Conservation (phyloP, 148 eudicot genomes). For the Euryodendron excelsum region DNA sequence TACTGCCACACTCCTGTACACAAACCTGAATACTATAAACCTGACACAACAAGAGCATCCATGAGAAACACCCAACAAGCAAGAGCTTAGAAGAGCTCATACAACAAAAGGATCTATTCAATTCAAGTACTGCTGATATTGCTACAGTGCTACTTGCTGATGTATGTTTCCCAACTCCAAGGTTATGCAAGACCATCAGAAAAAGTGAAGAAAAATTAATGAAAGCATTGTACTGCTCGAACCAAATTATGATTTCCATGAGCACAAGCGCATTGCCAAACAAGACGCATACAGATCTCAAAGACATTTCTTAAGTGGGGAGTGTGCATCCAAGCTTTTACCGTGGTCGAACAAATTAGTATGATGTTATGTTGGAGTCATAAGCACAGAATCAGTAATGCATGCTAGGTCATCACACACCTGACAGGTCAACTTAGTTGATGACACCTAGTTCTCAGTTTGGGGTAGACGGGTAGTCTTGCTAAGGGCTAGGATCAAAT, state of each 20-base stretch:
- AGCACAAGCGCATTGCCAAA: neutral
- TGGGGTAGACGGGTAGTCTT: neutral
- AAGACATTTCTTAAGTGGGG: slow-evolving; percentile 6
- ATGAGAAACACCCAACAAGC: neutral
- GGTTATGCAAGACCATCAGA: neutral
- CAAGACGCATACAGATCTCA: neutral
- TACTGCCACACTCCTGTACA: neutral
- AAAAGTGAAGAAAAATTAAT: no score
- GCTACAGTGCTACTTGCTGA: no score
- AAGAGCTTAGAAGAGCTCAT: neutral
- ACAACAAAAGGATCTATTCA: neutral
- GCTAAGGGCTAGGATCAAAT: neutral
- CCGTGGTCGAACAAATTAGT: neutral
- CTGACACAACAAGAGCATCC: neutral
- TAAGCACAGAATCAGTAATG: neutral
- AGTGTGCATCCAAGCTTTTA: neutral
- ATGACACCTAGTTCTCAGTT: neutral
- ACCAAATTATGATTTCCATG: neutral
- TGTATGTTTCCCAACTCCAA: neutral
- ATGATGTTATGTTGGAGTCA: neutral
- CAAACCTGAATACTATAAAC: neutral
- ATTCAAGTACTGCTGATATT: neutral
- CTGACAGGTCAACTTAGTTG: neutral
- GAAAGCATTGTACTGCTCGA: neutral
- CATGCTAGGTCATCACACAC: neutral